Evolutionary conservation across 2,329 filamentous ascomycete genomes (phyloP).

Genomic region (Beauveria caledonica): DNA sequence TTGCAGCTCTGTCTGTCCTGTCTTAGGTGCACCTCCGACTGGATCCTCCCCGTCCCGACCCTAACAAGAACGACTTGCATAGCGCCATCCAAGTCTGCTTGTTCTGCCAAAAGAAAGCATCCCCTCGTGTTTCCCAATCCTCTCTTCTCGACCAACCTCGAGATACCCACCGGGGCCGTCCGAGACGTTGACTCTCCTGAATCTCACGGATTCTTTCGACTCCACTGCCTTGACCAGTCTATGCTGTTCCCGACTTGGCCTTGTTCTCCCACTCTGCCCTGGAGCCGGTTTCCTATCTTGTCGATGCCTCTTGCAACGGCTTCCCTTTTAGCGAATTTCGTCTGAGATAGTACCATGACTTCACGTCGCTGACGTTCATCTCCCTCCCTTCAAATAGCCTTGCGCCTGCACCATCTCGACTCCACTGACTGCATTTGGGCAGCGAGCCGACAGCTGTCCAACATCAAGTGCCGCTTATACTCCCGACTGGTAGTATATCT

Average conservation of each 20-base stretch:
- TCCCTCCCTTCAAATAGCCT: slow-evolving; percentile 12
- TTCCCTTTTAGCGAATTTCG: not conserved
- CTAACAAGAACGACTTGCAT: slow-evolving; percentile 9
- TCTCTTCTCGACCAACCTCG: slow-evolving; percentile 2
- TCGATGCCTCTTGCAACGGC: not conserved
- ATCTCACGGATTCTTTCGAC: not conserved
- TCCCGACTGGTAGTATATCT: not conserved
- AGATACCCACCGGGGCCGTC: slow-evolving; percentile 1
- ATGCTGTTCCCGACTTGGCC: slow-evolving; percentile 11
- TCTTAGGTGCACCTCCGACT: slow-evolving; percentile 6
- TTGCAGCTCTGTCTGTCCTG: slow-evolving; percentile 1
- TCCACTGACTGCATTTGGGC: slow-evolving; percentile 7
- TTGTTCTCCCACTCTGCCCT: slow-evolving; percentile 3
- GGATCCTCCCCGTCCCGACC: slow-evolving; percentile 4
- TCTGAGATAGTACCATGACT: not conserved
- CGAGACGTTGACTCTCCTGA: slow-evolving; percentile 12
- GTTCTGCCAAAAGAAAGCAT: slow-evolving; percentile 11
- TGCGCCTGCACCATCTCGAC: slow-evolving; percentile 9
- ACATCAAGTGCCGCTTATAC: not conserved
- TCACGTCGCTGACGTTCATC: slow-evolving; percentile 10
- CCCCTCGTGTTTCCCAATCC: slow-evolving; percentile 3
- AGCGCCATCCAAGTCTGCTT: slow-evolving; percentile 9
- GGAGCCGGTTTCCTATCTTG: slow-evolving; percentile 4
- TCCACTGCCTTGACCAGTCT: slow-evolving; percentile 10
- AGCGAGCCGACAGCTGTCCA: not conserved